Base-by-base conservation (phyloP, 805 yeast species). In the Hemisphaericaspora nanyangensis region DNA sequence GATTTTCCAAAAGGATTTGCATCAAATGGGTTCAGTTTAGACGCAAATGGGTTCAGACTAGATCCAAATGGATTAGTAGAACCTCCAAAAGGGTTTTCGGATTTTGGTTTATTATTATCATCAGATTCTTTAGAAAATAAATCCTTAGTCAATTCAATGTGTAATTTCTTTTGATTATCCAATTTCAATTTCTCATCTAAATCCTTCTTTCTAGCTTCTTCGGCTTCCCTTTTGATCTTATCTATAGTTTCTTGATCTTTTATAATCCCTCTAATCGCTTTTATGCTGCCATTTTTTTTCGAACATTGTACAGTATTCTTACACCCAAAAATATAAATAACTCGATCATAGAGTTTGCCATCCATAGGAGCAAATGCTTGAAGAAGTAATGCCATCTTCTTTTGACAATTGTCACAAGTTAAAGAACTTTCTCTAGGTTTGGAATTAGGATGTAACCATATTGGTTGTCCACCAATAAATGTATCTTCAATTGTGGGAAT, bases 331-430 rank as follows among this genome's bases (percentile, higher is more conserved):
- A 93, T 72, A 53, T 91, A 93, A 13, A 93, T 60, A 3, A 79
- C 80, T 43, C 99, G 76, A 51, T 87, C 96, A 54, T 90, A 88
- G 30, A 79, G 67, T 8, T 81, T 70, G 26, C 74, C 74, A 25
- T 80, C 86, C 30, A 90, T 60, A 1, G 95, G 95, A 0, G 95
- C 83, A 60, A 74, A 83, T 1, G 91, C 83, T 56, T 93, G 98
- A 1, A 82, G 60, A 22, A 90, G 65, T 33, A 91, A 61, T 11
- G 84, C 77, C 82, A 88, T 72, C 12, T 68, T 62, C 7, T 67
- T 58, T 1, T 61, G 62, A 63, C 99, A 93, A 38, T 73, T 74
- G 34, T 73, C 76, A 65, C 99, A 93, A 26, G 61, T 55, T 6
- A 82, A 52, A 15, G 77, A 56, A 3, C 72, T 73, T 1, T 65